phyloP scores from a whole-genome alignment of 202 grass and related monocot genomes.

The Eragrostis tef region DNA sequence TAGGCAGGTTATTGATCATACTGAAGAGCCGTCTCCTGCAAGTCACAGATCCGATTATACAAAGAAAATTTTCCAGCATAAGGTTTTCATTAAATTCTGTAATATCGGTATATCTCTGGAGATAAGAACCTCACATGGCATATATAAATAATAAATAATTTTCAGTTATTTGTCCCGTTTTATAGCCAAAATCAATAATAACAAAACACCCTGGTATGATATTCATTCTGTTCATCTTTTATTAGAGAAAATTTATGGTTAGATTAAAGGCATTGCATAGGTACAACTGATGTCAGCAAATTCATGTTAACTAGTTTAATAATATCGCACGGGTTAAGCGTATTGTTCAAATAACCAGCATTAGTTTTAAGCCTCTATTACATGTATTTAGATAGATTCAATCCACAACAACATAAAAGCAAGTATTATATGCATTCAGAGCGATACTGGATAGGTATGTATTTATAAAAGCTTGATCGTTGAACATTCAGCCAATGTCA shows the following conservation, averaged over 20 bases:
- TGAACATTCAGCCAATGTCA: not conserved
- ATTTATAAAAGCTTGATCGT: not conserved
- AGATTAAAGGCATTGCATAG: not conserved
- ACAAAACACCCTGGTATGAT: not conserved
- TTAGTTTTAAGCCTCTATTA: not conserved
- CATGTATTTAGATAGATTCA: not conserved
- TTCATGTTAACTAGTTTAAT: not conserved
- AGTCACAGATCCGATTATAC: not conserved
- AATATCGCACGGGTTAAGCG: not conserved
- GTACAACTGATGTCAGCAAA: not conserved
- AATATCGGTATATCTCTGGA: not conserved
- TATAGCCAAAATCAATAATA: not conserved
- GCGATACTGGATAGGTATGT: not conserved
- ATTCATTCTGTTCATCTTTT: not conserved
- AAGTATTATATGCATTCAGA: not conserved
- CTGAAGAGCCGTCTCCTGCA: constrained; percentile 71
- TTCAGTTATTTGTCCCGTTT: not conserved
- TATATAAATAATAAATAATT: not conserved
- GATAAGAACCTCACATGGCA: not conserved
- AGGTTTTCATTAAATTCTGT: constrained; percentile 5
- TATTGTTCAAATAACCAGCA: constrained; percentile 2
- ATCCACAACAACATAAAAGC: not conserved
- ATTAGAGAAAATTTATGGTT: not conserved
- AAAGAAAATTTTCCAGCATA: not conserved
- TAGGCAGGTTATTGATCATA: constrained; percentile 75